Conservation (phyloP, 2,329 filamentous ascomycete genomes). For the Botrytis elliptica region DNA sequence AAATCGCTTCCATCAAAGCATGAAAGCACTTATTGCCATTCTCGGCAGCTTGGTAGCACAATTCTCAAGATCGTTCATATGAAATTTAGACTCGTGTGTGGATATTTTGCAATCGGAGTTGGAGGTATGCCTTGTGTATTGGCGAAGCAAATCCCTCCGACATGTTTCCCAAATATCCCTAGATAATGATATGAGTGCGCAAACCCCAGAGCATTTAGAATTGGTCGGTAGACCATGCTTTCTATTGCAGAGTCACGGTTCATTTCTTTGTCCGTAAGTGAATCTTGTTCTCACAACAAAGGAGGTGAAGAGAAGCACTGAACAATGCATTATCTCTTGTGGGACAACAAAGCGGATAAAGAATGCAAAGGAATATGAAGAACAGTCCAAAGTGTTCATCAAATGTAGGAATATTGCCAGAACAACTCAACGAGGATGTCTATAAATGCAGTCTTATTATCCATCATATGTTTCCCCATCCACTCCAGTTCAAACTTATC, state of each 20-base stretch:
- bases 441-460: constrained; percentile 1
- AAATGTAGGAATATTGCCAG: neutral
- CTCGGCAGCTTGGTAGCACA: neutral
- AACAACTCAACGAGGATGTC: neutral
- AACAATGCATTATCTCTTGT: neutral
- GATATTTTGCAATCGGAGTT: neutral
- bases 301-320: neutral
- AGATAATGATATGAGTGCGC: neutral
- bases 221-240: neutral
- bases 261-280: neutral
- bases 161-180: neutral
- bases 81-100: neutral
- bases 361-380: neutral
- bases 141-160: neutral
- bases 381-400: neutral
- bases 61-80: neutral
- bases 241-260: neutral
- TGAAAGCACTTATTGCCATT: neutral
- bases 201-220: neutral
- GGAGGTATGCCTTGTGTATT: neutral
- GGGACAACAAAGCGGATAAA: neutral
- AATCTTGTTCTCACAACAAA: neutral
- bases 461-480: neutral
- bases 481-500: neutral
- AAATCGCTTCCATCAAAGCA: neutral